Evolutionary conservation across 176 grass and related monocot species (phyloP).

Genomic region (Typha latifolia): DNA sequence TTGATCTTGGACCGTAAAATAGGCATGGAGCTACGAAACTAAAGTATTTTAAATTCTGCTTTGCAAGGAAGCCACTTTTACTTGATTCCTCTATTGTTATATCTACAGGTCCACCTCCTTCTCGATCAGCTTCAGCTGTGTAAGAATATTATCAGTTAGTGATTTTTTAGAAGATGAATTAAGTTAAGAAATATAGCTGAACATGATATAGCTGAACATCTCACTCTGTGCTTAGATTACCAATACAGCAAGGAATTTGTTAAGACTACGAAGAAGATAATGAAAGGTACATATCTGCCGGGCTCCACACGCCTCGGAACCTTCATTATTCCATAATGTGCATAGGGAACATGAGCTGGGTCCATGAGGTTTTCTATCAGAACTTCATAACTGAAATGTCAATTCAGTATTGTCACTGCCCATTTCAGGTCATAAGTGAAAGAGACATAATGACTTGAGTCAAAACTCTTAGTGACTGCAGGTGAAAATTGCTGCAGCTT

Average conservation of each 20-base stretch:
- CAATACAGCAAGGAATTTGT: background rate
- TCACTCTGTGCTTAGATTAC: too few relatives aligned
- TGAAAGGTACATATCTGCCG: conserved; percentile 51
- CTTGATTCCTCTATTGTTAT: conserved; percentile 41
- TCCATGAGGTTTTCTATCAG: conserved; percentile 83
- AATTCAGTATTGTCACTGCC: background rate
- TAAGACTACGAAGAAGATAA: background rate
- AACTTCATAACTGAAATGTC: conserved; percentile 57
- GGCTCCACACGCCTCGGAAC: conserved; percentile 37
- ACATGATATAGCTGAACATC: too few relatives aligned
- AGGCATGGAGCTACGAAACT: conserved; percentile 49
- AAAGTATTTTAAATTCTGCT: conserved; percentile 26
- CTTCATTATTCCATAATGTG: conserved; percentile 57
- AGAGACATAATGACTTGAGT: background rate
- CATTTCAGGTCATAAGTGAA: conserved; percentile 2
- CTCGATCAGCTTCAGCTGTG: conserved; percentile 64
- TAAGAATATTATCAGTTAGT: conserved; percentile 17
- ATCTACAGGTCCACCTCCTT: conserved; percentile 54
- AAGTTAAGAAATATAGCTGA: conserved; percentile 1
- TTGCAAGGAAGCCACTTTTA: conserved; percentile 39
- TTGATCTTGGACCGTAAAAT: conserved; percentile 13
- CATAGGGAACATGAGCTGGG: conserved; percentile 70
- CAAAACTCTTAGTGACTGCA: background rate
- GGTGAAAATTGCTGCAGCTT: background rate
- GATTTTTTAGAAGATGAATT: background rate